A percentile compares a stretch with the other conserved stretches of the same genome.
These are phyloP conservation scores for Salix dunnii DNA, from an alignment of 345 rosid genomes.

Conservation along the genomic window DNA sequence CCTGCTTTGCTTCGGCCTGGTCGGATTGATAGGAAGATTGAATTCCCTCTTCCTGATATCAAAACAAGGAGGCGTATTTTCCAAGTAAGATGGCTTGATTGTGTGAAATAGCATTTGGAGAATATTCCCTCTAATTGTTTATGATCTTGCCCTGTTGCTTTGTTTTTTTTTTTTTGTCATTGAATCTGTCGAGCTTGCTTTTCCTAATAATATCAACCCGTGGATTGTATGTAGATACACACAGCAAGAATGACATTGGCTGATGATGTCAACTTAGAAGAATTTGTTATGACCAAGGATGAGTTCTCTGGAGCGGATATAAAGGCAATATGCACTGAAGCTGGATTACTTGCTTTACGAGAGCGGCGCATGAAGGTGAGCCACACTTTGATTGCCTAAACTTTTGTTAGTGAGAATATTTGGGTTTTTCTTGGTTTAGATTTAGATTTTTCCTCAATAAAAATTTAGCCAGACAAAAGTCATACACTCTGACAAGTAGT, in stretches of 20 bases:
- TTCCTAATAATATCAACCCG: neutral
- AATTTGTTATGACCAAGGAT: constrained; percentile 96
- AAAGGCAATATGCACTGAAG: constrained; percentile 96
- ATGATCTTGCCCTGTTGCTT: neutral
- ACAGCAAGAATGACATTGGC: constrained; percentile 93
- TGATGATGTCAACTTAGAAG: constrained; percentile 96
- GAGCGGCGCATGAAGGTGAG: constrained; percentile 97
- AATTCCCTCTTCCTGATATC: constrained; percentile 97
- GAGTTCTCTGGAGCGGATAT: constrained; percentile 98
- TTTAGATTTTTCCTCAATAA: neutral
- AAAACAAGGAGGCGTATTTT: constrained; percentile 96
- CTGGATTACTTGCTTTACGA: constrained; percentile 89
- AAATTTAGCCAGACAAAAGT: neutral
- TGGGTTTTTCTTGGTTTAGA: neutral
- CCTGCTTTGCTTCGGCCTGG: constrained; percentile 98
- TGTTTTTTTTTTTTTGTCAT: neutral
- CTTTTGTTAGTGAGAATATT: neutral
- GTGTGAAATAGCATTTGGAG: neutral
- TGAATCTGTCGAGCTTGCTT: constrained; percentile 2
- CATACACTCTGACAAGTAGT: too few relatives aligned
- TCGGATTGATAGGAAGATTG: constrained; percentile 90
- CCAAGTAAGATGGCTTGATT: constrained; percentile 48
- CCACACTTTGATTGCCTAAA: neutral
- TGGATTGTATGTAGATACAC: constrained; percentile 65
- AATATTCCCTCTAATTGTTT: neutral